A percentile compares a stretch with the other conserved stretches of the same genome.
phyloP scores from a whole-genome alignment of 768 basidiomycete species.

The Naganishia onofrii region DNA sequence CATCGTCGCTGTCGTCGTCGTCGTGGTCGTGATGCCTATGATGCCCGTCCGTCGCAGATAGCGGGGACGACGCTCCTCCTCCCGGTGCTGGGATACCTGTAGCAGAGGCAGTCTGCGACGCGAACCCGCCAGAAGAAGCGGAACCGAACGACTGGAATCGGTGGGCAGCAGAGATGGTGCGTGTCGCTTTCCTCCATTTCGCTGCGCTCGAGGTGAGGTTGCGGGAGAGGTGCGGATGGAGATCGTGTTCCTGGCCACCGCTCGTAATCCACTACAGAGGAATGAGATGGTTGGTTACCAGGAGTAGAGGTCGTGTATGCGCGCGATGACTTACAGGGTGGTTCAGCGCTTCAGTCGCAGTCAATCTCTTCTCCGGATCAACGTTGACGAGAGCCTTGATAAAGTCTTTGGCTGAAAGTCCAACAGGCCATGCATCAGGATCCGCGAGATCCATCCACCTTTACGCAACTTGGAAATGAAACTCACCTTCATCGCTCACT shows the following conservation, averaged over 20 bases:
- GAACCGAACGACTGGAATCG: slow-evolving; percentile 37
- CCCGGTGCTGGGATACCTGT: background rate
- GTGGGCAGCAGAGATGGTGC: slow-evolving; percentile 43
- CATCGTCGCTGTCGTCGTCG: slow-evolving; percentile 36
- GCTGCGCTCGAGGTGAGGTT: slow-evolving; percentile 13
- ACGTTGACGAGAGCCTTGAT: slow-evolving; percentile 68
- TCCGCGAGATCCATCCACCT: no score
- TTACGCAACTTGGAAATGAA: background rate
- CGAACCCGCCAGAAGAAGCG: slow-evolving; percentile 28
- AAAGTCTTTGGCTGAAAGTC: slow-evolving; percentile 71
- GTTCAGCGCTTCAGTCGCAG: slow-evolving; percentile 67
- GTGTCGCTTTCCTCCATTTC: slow-evolving; percentile 7
- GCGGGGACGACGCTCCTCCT: background rate
- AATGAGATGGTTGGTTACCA: background rate
- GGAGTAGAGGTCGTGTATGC: background rate
- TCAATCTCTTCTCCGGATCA: slow-evolving; percentile 68
- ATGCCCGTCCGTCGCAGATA: background rate
- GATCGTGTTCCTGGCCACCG: slow-evolving; percentile 11
- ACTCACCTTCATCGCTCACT: slow-evolving; percentile 69
- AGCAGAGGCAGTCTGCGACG: slow-evolving; percentile 17
- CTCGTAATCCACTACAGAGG: background rate
- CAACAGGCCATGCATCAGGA: background rate
- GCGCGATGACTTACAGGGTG: slow-evolving; percentile 60
- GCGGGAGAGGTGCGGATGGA: slow-evolving; percentile 2
- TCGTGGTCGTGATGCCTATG: no score